Percentiles rank a stretch among this genome's conserved stretches.
These are phyloP conservation scores for Salvia splendens DNA, from an alignment of 257 asterid species.

Conservation along the genomic window DNA sequence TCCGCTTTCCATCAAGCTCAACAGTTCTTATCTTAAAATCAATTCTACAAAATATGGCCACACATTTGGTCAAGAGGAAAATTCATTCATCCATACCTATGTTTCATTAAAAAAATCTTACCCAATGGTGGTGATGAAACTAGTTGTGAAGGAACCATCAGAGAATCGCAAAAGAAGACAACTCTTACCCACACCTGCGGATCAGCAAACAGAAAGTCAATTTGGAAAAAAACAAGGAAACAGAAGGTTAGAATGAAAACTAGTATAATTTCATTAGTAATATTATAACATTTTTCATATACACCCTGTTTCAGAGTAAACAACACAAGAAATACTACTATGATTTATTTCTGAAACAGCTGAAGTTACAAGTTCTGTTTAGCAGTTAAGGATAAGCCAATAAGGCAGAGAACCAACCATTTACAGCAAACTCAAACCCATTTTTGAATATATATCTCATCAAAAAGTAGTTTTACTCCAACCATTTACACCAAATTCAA, in stretches of 20 bases:
- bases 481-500: too few species aligned
- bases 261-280: background rate
- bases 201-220: background rate
- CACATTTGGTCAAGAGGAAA: slow-evolving; percentile 9
- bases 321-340: background rate
- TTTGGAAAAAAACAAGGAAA: background rate
- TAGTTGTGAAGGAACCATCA: slow-evolving; percentile 82
- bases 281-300: slow-evolving; percentile 3
- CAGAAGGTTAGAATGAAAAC: slow-evolving; percentile 6
- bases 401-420: background rate
- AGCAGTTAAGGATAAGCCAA: slow-evolving; percentile 3
- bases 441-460: too few species aligned
- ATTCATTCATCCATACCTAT: background rate
- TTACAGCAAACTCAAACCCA: too few species aligned
- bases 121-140: slow-evolving; percentile 67
- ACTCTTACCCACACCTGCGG: slow-evolving; percentile 80
- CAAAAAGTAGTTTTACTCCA: too few species aligned
- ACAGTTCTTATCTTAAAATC: slow-evolving; percentile 57
- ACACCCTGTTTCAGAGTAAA: background rate
- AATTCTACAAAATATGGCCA: slow-evolving; percentile 34
- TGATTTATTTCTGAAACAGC: background rate
- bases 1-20: slow-evolving; percentile 54
- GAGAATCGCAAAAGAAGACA: slow-evolving; percentile 87
- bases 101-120: slow-evolving; percentile 20
- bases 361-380: slow-evolving; percentile 11